Percentiles rank a stretch among this genome's conserved stretches.
These are phyloP conservation scores for Suhomyces panamericanus DNA, from an alignment of 1,139 yeast species.

Conservation along the genomic window DNA sequence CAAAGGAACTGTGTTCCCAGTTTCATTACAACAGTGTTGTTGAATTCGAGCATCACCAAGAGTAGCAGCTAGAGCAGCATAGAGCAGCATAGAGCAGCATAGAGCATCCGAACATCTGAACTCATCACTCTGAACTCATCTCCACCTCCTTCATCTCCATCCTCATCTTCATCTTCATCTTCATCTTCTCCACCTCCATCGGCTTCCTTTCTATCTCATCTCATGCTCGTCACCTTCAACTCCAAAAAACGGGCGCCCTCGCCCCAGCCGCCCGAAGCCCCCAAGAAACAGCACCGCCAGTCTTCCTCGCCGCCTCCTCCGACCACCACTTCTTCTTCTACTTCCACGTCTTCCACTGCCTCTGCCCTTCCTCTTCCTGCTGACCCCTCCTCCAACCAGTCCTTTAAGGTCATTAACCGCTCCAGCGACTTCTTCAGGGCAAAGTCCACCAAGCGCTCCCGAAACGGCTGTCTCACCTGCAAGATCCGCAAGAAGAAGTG, in stretches of 20 bases:
- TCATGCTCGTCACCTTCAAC: conserved; percentile 15
- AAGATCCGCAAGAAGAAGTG: conserved; percentile 73
- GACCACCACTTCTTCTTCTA: neutral
- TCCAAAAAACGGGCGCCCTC: conserved; percentile 7
- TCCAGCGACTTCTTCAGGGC: conserved; percentile 10
- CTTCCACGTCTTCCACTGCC: neutral
- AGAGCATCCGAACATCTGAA: too few relatives aligned
- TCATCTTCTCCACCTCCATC: too few relatives aligned
- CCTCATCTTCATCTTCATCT: too few relatives aligned
- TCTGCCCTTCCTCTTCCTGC: neutral
- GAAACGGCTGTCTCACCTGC: conserved; percentile 70
- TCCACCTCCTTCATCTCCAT: too few relatives aligned
- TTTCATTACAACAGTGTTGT: too few relatives aligned
- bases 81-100: too few relatives aligned
- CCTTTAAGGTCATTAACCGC: conserved; percentile 10
- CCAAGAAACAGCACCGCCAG: neutral
- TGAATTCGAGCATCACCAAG: too few relatives aligned
- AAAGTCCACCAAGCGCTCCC: conserved; percentile 33
- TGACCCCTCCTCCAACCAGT: neutral
- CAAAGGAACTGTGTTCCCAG: too few relatives aligned
- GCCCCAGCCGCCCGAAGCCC: neutral
- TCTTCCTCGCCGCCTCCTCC: neutral
- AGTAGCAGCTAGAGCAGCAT: too few relatives aligned
- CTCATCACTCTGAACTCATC: too few relatives aligned
- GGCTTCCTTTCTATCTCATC: too few relatives aligned